Conservation (phyloP, 805 yeast genomes). For the Candida ascalaphidarum region DNA sequence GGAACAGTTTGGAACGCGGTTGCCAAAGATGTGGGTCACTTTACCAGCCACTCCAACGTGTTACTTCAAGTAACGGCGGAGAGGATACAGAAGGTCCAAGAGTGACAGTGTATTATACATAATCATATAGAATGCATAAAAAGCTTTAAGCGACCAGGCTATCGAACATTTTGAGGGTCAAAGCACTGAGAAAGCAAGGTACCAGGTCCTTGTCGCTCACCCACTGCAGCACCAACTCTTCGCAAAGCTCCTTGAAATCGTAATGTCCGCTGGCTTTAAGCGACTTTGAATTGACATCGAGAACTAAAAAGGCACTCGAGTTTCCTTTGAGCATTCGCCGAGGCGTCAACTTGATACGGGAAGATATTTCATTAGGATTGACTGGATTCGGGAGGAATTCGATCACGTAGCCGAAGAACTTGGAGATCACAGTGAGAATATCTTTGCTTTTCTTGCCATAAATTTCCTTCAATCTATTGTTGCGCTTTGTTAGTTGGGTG, state of each 20-base stretch:
- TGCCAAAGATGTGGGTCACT: constrained; percentile 40
- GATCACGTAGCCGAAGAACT: constrained; percentile 63
- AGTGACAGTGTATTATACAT: neutral
- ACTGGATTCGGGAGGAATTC: constrained; percentile 48
- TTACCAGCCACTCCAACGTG: constrained; percentile 30
- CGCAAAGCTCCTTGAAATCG: constrained; percentile 28
- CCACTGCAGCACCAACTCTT: constrained; percentile 57
- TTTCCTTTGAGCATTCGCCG: constrained; percentile 23
- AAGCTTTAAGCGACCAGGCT: neutral
- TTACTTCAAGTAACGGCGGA: constrained; percentile 26
- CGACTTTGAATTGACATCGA: constrained; percentile 49
- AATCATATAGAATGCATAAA: neutral
- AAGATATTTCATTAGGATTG: constrained; percentile 38
- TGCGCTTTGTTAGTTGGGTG: constrained; percentile 42
- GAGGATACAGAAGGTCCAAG: neutral
- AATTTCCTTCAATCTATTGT: constrained; percentile 44
- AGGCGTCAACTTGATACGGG: constrained; percentile 46
- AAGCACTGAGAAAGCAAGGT: constrained; percentile 70
- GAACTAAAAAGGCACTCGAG: constrained; percentile 39
- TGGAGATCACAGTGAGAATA: constrained; percentile 56
- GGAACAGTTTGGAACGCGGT: constrained; percentile 56
- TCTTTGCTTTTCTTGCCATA: constrained; percentile 63
- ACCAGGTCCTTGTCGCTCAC: constrained; percentile 59
- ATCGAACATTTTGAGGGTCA: constrained; percentile 61
- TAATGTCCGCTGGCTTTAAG: constrained; percentile 42